Evolutionary conservation across 768 basidiomycete species (phyloP), one percentile per base, ranked within the genome.

Genomic region (Kwoniella sp.): DNA sequence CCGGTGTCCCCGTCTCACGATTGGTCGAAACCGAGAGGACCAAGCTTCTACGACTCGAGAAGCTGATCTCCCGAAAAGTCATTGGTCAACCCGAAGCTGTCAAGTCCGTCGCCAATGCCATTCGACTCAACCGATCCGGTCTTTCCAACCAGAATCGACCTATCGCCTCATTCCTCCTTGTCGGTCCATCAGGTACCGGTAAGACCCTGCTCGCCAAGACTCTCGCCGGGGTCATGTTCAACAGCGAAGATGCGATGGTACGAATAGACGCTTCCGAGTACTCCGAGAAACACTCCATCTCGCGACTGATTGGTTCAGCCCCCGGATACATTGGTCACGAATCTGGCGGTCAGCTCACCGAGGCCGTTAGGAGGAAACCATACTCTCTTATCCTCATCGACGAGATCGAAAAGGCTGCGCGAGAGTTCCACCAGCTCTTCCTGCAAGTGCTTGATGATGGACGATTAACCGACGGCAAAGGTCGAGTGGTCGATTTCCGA

Each of bases 1-100:
- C 93, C 2, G 88, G 87, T 48, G 91, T 98, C 61, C 95, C 95
- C 1, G 90, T 95, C 13, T 90, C 90, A 29, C 85, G 89, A 23
- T 83, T 96, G 4, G 75, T 79, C 25, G 74, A 78, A 58, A 77
- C 76, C 3, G 80, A 81, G 55, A 79, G 78, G 62, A 69, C 77
- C 20, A 81, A 81, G 66, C 66, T 82, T 1, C 73, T 82, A 4
- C 74, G 74, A 55, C 72, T 82, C 58, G 81, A 82, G 55, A 80
- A 78, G 64, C 73, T 81, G 34, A 73, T 82, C 57, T 65, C 78
- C 4, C 73, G 73, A 51, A 74, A 75, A 50, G 77, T 80, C 55
- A 90, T 98, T 11, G 94, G 95, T 5, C 95, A 98, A 77, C 90
- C 93, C 61, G 90, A 95, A 58, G 81, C 81, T 11, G 76, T 81